Base-by-base conservation (phyloP, 495 filamentous ascomycete species). In the Hypoxylon lenormandii region DNA sequence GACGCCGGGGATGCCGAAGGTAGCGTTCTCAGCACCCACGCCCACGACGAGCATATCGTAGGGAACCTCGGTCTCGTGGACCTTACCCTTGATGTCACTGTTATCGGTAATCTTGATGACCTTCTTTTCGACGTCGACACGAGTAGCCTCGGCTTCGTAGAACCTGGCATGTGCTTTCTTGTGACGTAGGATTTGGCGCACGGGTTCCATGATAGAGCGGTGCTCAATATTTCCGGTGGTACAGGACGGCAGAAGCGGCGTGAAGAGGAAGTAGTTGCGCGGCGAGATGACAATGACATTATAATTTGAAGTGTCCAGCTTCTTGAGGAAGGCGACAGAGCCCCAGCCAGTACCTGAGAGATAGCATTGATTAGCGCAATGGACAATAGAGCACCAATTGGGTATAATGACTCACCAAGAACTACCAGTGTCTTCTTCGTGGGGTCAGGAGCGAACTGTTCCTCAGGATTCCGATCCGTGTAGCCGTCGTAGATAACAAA, bases 231-330 rank as follows among this genome's bases (percentile, higher is more conserved):
- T 90, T 77, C 96, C 95, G 52, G 92, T 97, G 21, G 95, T 97
- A 81, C 96, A 98, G 76, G 93, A 97, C 53, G 95, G 95, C 42
- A 99, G 86, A 46, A 99, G 87, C 42, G 95, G 95, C 15, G 96
- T 99, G 86, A 98, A 99, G 60, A 99, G 90, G 89, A 99, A 99
- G 87, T 95, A 99, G 81, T 98, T 98, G 72, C 95, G 92, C 57
- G 95, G 95, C 42, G 94, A 97, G 78, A 93, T 90, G 70, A 98
- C 92, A 80, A 97, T 80, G 76, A 98, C 95, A 81, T 98, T 98
- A 86, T 97, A 98, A 85, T 97, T 96, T 73, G 94, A 90, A 47
- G 95, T 97, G 77, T 98, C 96, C 74, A 98, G 88, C 75, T 94
- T 97, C 88, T 99, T 99, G 66, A 99, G 87, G 38, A 99, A 89